These are phyloP conservation scores for Oryza glaberrima DNA, from an alignment of 176 grass and related monocot genomes.

Conservation along the genomic window DNA sequence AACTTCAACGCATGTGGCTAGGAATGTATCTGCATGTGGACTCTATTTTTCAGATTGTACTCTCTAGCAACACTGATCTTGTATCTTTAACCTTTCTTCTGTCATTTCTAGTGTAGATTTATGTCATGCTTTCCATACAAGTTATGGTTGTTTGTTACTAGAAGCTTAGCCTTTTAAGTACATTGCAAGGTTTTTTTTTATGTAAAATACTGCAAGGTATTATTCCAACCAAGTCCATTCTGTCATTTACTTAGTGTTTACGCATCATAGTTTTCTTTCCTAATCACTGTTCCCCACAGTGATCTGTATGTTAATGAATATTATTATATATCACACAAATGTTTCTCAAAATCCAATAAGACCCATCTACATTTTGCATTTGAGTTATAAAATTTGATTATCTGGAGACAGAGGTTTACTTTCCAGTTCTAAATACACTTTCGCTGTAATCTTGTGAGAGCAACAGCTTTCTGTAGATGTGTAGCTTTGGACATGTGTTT, in stretches of 20 bases:
- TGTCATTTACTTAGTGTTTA: background rate
- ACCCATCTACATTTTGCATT: background rate
- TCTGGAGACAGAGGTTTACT: background rate
- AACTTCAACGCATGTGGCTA: background rate
- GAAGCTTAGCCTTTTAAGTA: background rate
- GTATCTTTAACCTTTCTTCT: background rate
- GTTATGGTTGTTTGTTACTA: background rate
- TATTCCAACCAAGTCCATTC: background rate
- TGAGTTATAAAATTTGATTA: background rate
- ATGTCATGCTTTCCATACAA: conserved; percentile 10
- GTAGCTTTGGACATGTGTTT: background rate
- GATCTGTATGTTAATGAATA: background rate
- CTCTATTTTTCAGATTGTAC: conserved; percentile 27
- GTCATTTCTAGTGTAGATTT: background rate
- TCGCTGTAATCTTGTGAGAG: background rate
- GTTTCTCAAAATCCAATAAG: background rate
- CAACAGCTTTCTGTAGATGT: background rate
- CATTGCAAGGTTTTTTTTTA: background rate
- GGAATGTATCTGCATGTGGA: background rate
- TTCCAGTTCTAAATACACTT: background rate
- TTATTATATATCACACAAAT: background rate
- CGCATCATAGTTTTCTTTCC: background rate
- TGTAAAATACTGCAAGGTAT: too few relatives aligned
- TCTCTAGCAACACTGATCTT: background rate
- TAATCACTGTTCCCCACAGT: background rate